These are phyloP conservation scores for Metarhizium guizhouense DNA, from an alignment of 2,329 filamentous ascomycete species.

Conservation along the genomic window DNA sequence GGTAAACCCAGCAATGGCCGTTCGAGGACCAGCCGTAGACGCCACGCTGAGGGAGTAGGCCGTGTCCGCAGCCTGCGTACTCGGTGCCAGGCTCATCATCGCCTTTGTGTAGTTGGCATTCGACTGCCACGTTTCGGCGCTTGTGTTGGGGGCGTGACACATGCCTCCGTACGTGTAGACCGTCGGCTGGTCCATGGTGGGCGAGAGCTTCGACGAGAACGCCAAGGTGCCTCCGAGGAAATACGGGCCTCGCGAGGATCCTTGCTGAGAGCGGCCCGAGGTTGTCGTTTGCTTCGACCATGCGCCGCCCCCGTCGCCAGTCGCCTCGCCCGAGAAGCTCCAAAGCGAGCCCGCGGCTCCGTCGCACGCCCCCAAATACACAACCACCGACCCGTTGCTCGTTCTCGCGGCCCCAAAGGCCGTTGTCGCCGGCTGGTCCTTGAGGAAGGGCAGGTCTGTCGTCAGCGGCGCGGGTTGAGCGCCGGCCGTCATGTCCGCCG, in stretches of 20 bases:
- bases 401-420: constrained; percentile 63
- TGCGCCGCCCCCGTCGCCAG: constrained; percentile 13
- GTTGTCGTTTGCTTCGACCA: constrained; percentile 21
- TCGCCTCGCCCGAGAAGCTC: constrained; percentile 48
- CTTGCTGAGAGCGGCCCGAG: constrained; percentile 12
- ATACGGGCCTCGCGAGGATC: constrained; percentile 27
- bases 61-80: constrained; percentile 16
- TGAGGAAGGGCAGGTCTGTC: constrained; percentile 53
- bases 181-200: constrained; percentile 41
- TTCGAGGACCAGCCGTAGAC: constrained; percentile 49
- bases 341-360: constrained; percentile 51
- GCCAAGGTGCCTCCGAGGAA: constrained; percentile 50
- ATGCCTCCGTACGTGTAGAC: constrained; percentile 83
- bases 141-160: constrained; percentile 52
- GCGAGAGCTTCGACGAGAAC: constrained; percentile 55
- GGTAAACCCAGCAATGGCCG: constrained; percentile 80
- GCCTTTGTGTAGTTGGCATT: constrained; percentile 69
- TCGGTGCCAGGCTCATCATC: constrained; percentile 60
- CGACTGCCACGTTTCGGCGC: constrained; percentile 50
- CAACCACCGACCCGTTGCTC: constrained; percentile 58
- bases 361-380: constrained; percentile 67
- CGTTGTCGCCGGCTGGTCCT: constrained; percentile 32
- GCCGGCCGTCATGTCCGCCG: constrained; percentile 42
- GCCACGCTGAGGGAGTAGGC: constrained; percentile 29
- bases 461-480: constrained; percentile 41